A percentile compares a stretch with the other conserved stretches of the same genome.
Conservation (phyloP, 345 rosid genomes). For the Pistacia vera region DNA sequence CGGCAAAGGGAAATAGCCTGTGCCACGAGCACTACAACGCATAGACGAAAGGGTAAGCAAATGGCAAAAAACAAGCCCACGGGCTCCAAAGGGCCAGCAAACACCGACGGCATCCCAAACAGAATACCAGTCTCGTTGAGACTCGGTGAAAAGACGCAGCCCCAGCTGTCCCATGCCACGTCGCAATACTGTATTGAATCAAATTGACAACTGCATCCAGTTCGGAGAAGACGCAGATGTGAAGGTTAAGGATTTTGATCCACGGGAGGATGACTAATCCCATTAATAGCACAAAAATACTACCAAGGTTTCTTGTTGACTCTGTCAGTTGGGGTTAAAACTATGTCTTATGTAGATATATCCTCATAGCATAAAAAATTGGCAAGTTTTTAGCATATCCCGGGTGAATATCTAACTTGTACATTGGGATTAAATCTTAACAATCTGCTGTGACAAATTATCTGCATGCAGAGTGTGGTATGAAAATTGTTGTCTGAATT, state of each 20-base stretch:
- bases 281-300: neutral
- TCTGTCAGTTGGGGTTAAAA: neutral
- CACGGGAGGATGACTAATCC: constrained; percentile 50
- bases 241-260: constrained; percentile 77
- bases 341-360: neutral
- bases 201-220: constrained; percentile 70
- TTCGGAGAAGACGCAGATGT: constrained; percentile 96
- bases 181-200: constrained; percentile 68
- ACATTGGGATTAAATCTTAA: neutral
- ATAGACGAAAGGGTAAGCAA: too few species aligned
- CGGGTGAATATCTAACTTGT: neutral
- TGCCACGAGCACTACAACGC: too few species aligned
- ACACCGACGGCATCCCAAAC: too few species aligned
- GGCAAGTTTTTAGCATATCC: neutral
- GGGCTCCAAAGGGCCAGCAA: too few species aligned
- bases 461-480: too few species aligned
- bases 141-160: too few species aligned
- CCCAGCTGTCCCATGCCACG: too few species aligned
- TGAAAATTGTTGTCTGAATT: neutral
- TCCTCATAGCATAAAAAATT: neutral
- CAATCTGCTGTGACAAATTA: neutral
- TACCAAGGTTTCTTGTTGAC: neutral
- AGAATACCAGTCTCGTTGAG: too few species aligned
- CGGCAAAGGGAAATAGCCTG: too few species aligned
- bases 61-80: too few species aligned